Evolutionary conservation across 2,329 filamentous ascomycete genomes (phyloP).

Genomic region (Clonostachys chloroleuca): DNA sequence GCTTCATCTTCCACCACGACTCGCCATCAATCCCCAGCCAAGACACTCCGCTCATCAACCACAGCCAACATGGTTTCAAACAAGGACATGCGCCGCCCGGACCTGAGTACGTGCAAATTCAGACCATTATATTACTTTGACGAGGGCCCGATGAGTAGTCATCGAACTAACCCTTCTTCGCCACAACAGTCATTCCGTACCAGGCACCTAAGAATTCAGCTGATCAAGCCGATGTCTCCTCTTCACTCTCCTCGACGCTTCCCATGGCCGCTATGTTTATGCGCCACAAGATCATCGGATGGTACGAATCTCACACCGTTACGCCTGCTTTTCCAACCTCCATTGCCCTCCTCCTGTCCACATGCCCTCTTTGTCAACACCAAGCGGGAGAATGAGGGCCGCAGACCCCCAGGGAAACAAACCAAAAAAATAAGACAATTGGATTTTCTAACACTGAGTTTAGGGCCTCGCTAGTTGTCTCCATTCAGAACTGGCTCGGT

Average conservation of each 20-base stretch:
- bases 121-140: not conserved
- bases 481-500: conserved; percentile 72
- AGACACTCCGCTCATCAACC: not conserved
- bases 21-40: not conserved
- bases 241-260: conserved; percentile 70
- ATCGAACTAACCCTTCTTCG: not conserved
- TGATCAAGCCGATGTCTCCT: conserved; percentile 64
- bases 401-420: not conserved
- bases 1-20: conserved; percentile 1
- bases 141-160: not conserved
- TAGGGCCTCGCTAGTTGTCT: conserved; percentile 70
- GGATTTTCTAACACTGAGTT: not conserved
- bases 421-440: not conserved
- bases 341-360: not conserved
- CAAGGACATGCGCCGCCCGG: conserved; percentile 37
- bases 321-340: not conserved
- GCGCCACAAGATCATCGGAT: conserved; percentile 75
- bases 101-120: conserved; percentile 31
- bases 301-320: conserved; percentile 33
- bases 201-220: conserved; percentile 67
- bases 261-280: conserved; percentile 97
- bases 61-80: not conserved
- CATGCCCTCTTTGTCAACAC: not conserved
- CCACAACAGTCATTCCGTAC: conserved; percentile 74
- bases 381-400: not conserved